Evolutionary conservation across 1,284 basidiomycete genomes (phyloP).

Genomic region (Cutaneotrichosporon arboriforme): DNA sequence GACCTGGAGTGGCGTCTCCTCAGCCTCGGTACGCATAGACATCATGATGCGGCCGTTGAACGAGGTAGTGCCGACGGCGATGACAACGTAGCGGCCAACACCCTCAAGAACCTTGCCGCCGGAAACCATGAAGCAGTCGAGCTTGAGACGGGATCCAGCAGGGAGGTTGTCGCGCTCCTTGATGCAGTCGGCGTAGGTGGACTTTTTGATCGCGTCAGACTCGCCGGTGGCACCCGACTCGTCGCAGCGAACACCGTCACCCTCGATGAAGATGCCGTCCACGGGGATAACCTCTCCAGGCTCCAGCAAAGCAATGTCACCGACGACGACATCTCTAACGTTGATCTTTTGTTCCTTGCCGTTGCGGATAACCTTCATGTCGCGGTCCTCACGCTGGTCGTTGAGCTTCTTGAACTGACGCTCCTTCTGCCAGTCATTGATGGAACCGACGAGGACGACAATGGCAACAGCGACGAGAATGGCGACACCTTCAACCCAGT

Average conservation of each 20-base stretch:
- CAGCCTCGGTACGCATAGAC: conserved; percentile 48
- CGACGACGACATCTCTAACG: conserved; percentile 84
- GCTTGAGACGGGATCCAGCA: conserved; percentile 54
- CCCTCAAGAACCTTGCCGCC: conserved; percentile 96
- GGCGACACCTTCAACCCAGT: conserved; percentile 98
- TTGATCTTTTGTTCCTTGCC: conserved; percentile 75
- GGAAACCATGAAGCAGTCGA: conserved; percentile 87
- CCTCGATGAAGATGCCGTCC: conserved; percentile 87
- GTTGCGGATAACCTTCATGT: conserved; percentile 82
- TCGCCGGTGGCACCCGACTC: conserved; percentile 96
- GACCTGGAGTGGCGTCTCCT: conserved; percentile 77
- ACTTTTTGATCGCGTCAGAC: conserved; percentile 88
- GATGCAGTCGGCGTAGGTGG: conserved; percentile 71
- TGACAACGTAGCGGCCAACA: conserved; percentile 85
- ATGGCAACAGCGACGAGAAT: conserved; percentile 89
- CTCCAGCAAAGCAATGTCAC: conserved; percentile 85
- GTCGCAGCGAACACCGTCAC: conserved; percentile 92
- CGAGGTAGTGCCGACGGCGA: conserved; percentile 82
- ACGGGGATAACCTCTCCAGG: conserved; percentile 94
- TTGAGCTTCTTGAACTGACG: conserved; percentile 88
- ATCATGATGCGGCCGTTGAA: conserved; percentile 97
- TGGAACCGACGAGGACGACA: conserved; percentile 49
- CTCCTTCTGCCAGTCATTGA: conserved; percentile 83
- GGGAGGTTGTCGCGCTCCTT: conserved; percentile 47
- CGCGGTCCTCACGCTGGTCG: conserved; percentile 91